Evolutionary conservation across 352 stramenopile genomes (phyloP), one percentile per base, ranked within the genome.

Genomic region (Pythium aristosporum): DNA sequence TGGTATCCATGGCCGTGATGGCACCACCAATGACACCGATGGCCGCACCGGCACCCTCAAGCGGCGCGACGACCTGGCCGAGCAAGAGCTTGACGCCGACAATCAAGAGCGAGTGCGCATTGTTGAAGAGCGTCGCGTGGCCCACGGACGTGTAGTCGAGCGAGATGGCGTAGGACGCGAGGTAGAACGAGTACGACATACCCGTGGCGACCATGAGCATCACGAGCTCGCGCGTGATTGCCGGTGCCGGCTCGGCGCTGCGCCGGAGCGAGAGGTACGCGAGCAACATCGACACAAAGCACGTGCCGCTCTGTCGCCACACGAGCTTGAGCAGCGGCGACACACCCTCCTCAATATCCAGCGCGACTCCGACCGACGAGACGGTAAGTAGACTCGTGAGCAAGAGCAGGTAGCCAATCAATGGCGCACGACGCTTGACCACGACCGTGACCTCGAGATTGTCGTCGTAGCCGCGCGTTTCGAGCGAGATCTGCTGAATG

Each of bases 81-180:
- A 81, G 56, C 13, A 79, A 56, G 10, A 92, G 68, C 63, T 92
- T 92, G 42, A 82, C 80, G 32, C 91, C 71, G 37, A 94, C 86
- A 21, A 94, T 73, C 36, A 94, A 60, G 37, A 89, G 73, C 51
- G 86, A 94, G 71, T 94, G 86, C 13, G 81, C 70, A 57, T 94
- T 94, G 68, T 89, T 92, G 59, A 94, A 92, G 9, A 94, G 72
- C 21, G 85, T 92, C 13, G 83, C 86, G 65, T 94, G 86, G 54
- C 83, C 82, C 42, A 94, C 81, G 9, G 86, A 94, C 18, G 86
- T 94, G 37, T 80, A 67, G 21, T 74, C 75, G 20, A 94, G 69
- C 37, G 86, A 80, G 32, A 80, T 76, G 3, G 88, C 76, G 60
- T 83, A 94, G 6, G 86, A 88, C 37, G 81, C 85, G 23, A 92